Percentiles rank a stretch among this genome's conserved stretches.
Conservation (phyloP, 2,329 filamentous ascomycete genomes). For the Eutypa lata region DNA sequence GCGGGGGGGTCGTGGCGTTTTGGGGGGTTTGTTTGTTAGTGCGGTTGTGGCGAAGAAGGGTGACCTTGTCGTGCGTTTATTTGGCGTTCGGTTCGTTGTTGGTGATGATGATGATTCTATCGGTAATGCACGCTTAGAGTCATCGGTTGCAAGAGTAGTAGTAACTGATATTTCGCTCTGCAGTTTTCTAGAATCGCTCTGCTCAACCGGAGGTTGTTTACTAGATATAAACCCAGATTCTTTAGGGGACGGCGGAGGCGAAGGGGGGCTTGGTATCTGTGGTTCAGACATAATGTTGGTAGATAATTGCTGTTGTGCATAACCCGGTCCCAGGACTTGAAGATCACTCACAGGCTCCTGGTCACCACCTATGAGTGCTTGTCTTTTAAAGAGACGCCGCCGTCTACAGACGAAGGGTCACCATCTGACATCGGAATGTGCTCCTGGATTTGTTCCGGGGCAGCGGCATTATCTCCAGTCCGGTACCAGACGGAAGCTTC, state of each 20-base stretch:
- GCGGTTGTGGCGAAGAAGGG: slow-evolving; percentile 28
- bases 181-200: neutral
- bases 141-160: neutral
- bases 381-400: slow-evolving; percentile 13
- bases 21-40: slow-evolving; percentile 9
- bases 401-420: neutral
- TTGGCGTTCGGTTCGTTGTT: slow-evolving; percentile 12
- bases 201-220: neutral
- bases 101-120: too few species aligned
- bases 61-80: slow-evolving; percentile 28
- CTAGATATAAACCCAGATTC: too few species aligned
- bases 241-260: neutral
- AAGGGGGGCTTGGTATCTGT: neutral
- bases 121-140: neutral
- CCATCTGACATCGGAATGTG: neutral
- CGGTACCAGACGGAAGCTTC: neutral
- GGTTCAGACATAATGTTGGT: neutral
- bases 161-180: neutral
- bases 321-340: slow-evolving; percentile 3
- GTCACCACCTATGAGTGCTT: slow-evolving; percentile 15
- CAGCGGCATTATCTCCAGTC: slow-evolving; percentile 2
- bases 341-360: slow-evolving; percentile 19
- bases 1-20: slow-evolving; percentile 32
- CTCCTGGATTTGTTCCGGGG: neutral
- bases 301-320: neutral